Evolutionary conservation across 75 land plant genomes (phyloP).

Genomic region (Selaginella moellendorffii): DNA sequence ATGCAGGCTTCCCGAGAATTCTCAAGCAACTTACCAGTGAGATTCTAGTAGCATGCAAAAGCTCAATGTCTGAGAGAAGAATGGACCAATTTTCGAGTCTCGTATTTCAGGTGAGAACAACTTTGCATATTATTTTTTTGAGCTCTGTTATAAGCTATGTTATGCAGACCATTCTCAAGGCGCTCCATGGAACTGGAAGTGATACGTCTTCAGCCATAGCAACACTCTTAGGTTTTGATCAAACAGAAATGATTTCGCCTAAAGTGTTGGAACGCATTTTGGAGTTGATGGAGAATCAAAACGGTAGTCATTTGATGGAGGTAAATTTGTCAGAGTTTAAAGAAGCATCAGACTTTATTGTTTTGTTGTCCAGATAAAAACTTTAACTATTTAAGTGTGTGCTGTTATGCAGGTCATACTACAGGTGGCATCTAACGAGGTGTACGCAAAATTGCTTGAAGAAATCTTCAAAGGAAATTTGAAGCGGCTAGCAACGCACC

Average conservation of each 20-base stretch:
- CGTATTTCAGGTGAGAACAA: constrained; percentile 73
- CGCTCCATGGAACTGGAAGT: constrained; percentile 39
- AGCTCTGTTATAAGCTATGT: no score
- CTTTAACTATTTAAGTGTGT: no score
- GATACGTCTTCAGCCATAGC: constrained; percentile 32
- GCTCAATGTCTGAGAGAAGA: constrained; percentile 26
- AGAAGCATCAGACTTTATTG: no score
- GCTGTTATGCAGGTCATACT: constrained; percentile 57
- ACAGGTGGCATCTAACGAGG: constrained; percentile 61
- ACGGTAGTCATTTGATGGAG: constrained; percentile 88
- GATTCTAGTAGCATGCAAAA: constrained; percentile 30
- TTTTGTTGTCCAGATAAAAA: no score
- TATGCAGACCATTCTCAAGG: constrained; percentile 65
- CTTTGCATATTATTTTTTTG: no score
- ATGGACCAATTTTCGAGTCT: constrained; percentile 49
- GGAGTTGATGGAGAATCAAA: constrained; percentile 41
- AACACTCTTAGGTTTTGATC: constrained; percentile 39
- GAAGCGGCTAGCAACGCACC: constrained; percentile 55
- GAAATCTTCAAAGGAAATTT: constrained; percentile 44
- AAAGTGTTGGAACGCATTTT: constrained; percentile 26
- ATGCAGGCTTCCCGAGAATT: constrained; percentile 34
- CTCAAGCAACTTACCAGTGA: constrained; percentile 37
- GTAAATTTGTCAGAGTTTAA: no score
- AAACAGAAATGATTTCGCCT: no score
- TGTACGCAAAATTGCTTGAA: constrained; percentile 49